Evolutionary conservation across 2,329 filamentous ascomycete genomes (phyloP), one percentile per base, ranked within the genome.

Genomic region (Ceratocystis huliohia): DNA sequence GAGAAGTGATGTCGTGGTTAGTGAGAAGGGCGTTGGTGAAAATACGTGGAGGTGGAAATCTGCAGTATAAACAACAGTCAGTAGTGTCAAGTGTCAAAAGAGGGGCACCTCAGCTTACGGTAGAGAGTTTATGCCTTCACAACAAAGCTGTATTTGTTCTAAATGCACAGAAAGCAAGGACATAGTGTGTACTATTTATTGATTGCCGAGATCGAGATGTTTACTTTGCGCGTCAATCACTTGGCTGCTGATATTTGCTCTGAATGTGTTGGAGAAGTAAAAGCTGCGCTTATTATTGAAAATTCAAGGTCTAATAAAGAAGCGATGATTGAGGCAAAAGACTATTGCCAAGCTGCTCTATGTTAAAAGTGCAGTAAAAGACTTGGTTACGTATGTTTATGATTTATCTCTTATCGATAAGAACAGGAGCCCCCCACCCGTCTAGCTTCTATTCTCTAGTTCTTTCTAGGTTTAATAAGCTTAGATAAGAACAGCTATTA

Each of bases 11-110:
- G 75, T 99, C 94, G 75, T 92, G 87, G 70, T 86, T 86, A 66
- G 88, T 86, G 62, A 97, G 85, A 48, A 99, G 82, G 44, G 94
- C 91, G 75, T 96, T 96, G 71, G 92, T 94, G 78, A 97, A 99
- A 73, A 94, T 91, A 72, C 90, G 95, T n/a, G 93, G 90, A 1
- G 84, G 84, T 50, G 90, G 90, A 72, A 97, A 97, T 44, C 91
- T 95, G 70, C 15, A 62, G 63, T 37, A n/a, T 63, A 65, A 69
- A 62, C 69, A 6, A 28, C 66, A 69, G 66, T 68, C 56, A 68
- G 63, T 33, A 25, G 17, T 41, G 30, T 22, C 7, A 8, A 17
- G 3, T 62, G 4, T 1, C 2, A 41, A 41, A 62, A n/a, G 13
- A 37, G 3, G 15, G 22, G 5, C 8, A 50, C 2, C n/a, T 56